Base-by-base conservation (phyloP, 495 filamentous ascomycete genomes). In the Penicillium paradoxum region DNA sequence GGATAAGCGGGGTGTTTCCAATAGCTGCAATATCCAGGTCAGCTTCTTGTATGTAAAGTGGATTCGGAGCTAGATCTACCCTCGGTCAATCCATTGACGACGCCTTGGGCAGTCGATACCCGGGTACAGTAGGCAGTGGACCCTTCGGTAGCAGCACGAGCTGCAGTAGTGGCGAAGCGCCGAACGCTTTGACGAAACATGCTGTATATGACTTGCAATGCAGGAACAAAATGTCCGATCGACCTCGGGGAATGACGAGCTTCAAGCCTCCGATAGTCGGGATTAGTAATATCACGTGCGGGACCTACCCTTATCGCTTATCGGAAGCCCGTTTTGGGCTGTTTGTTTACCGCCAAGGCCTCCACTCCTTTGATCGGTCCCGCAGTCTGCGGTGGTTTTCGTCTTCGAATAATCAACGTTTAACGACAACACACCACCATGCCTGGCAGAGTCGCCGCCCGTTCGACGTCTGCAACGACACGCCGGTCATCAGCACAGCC, bases 1-100 rank as follows among this genome's bases (percentile, higher is more conserved):
- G 84, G 70, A 98, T 96, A 27, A 98, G 78, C 0, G 93, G 95
- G 0, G 93, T 98, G 72, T 97, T 97, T 55, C 95, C 93, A 75
- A 98, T 97, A 49, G 91, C 91, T 95, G 22, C 15, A 38, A 7
- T 22, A 60, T 41, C 32, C 41, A 33, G 38, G n/a, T 64, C 27
- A 57, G 48, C 34, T 22, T 37, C 51, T 1, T 4, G 21, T 33
- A 51, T 53, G 41, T 47, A 22, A 7, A 29, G 32, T 33, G 22
- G 37, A 7, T 38, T 29, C 32, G 34, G 45, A 47, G 25, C 45
- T 51, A 48, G 51, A 58, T 67, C 59, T 83, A 96, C 92, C 92
- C 76, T 87, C 91, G 48, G 89, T 84, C 45, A 98, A 76, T 10
- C 93, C 92, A 63, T 88, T 80, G 22, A 89, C 87, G 43, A 86